Evolutionary conservation across 805 yeast genomes (phyloP).

Genomic region (Candida vaughaniae): DNA sequence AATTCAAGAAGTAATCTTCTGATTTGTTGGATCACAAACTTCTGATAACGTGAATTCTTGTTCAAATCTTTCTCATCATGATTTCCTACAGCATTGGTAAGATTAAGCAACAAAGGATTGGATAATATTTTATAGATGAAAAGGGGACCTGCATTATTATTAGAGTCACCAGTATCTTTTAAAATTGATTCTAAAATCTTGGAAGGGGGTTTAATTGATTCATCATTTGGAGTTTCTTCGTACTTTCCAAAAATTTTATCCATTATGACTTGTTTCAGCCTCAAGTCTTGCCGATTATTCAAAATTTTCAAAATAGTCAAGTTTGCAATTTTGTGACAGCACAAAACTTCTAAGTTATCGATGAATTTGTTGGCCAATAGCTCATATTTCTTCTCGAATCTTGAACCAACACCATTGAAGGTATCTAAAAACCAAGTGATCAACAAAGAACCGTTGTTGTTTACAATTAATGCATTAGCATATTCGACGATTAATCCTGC

Average conservation of each 20-base stretch:
- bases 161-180: conserved; percentile 50
- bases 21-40: conserved; percentile 58
- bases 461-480: conserved; percentile 75
- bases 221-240: conserved; percentile 23
- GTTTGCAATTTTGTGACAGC: conserved; percentile 82
- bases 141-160: conserved; percentile 50
- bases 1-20: conserved; percentile 60
- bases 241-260: conserved; percentile 62
- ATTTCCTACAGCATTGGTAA: conserved; percentile 13
- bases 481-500: conserved; percentile 76
- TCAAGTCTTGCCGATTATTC: conserved; percentile 63
- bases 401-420: conserved; percentile 24
- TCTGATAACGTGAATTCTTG: conserved; percentile 40
- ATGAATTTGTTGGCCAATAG: conserved; percentile 62
- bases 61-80: conserved; percentile 38
- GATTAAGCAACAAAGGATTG: conserved; percentile 54
- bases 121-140: conserved; percentile 79
- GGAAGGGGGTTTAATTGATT: conserved; percentile 35
- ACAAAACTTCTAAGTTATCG: conserved; percentile 60
- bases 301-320: conserved; percentile 77
- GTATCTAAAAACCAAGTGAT: conserved; percentile 95
- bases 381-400: conserved; percentile 49
- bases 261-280: conserved; percentile 61
- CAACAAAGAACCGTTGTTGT: conserved; percentile 83
- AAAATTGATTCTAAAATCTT: conserved; percentile 56